Evolutionary conservation across 164 flowering plant genomes (phyloP).

Genomic region (Umbilicus rupestris): DNA sequence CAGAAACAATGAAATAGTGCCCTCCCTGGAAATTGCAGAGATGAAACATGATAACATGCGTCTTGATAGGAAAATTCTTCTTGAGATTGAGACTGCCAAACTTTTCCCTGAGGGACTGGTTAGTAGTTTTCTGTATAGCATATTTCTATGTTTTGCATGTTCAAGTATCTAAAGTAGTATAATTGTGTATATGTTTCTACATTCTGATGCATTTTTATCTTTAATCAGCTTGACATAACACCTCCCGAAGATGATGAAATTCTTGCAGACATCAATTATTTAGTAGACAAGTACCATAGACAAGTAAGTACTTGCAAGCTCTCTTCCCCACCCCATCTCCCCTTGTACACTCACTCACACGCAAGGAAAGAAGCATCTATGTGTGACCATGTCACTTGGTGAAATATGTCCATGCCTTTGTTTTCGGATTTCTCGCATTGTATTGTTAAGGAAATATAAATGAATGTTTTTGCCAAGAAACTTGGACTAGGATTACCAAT

Average conservation of each 20-base stretch:
- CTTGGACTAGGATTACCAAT: not conserved
- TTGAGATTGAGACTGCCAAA: constrained; percentile 71
- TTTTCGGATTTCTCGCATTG: not conserved
- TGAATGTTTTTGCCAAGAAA: not conserved
- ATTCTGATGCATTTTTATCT: constrained; percentile 1
- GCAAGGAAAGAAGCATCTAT: not conserved
- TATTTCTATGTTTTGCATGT: not conserved
- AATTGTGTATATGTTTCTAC: not conserved
- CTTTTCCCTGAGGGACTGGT: constrained; percentile 59
- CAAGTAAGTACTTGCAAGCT: constrained; percentile 34
- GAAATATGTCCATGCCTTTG: not conserved
- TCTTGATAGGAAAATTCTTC: constrained; percentile 45
- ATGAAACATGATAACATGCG: constrained; percentile 46
- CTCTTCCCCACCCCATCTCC: not conserved
- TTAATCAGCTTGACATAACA: constrained; percentile 35
- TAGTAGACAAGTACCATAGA: constrained; percentile 36
- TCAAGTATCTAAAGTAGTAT: not conserved
- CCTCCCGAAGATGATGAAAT: constrained; percentile 50
- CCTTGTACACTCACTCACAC: not conserved
- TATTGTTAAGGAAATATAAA: not conserved
- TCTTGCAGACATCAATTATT: constrained; percentile 33
- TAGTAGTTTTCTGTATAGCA: constrained; percentile 16
- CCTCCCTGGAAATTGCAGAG: constrained; percentile 31
- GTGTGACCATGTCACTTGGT: not conserved
- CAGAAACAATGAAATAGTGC: constrained; percentile 25